Evolutionary conservation across 441 rosid genomes (phyloP), one percentile per base, ranked within the genome.

Genomic region (Pelargonium citronellum): DNA sequence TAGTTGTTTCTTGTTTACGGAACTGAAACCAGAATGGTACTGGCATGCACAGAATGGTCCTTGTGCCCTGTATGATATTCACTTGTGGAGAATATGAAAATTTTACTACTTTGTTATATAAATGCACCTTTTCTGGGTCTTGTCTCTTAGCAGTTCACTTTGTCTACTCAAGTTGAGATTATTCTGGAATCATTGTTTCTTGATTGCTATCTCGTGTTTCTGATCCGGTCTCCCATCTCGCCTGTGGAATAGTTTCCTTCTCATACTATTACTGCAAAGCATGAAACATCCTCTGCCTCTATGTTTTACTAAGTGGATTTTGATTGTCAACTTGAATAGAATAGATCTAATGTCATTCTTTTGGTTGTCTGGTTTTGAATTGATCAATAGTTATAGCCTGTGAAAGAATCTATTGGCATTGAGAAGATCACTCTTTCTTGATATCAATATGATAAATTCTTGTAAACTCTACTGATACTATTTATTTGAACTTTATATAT

Each of bases 111-210:
- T 47, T 44, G 4, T 10, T 58, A 0, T 24, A 64, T 13, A 7
- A 12, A 34, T 17, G 20, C 37, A 3, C 49, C 16, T 13, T 6
- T 71, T 27, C 1, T 30, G 39, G 19, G 12, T 7, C 53, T 65
- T 9, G 8, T 4, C 53, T 1, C 8, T 53, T 12, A 7, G 3
- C 41, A 9, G 0, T 61, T 46, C 57, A 20, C 24, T 34, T 24
- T 68, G 27, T 66, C 20, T 57, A 66, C 67, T 16, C 17, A 20
- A 16, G 47, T 73, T 67, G 20, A 19, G 62, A 22, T 16, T 43
- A 24, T 15, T 47, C 17, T 20, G 49, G 51, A 10, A 34, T 61
- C 39, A 16, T 66, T 49, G 4, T 72, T 0, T 57, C 27, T 24
- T 43, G 17, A 22, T 24, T 60, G 37, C 37, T 30, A 30, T 30